Base-by-base conservation (phyloP, 768 basidiomycete species). In the Termitomyces eurrhizus region DNA sequence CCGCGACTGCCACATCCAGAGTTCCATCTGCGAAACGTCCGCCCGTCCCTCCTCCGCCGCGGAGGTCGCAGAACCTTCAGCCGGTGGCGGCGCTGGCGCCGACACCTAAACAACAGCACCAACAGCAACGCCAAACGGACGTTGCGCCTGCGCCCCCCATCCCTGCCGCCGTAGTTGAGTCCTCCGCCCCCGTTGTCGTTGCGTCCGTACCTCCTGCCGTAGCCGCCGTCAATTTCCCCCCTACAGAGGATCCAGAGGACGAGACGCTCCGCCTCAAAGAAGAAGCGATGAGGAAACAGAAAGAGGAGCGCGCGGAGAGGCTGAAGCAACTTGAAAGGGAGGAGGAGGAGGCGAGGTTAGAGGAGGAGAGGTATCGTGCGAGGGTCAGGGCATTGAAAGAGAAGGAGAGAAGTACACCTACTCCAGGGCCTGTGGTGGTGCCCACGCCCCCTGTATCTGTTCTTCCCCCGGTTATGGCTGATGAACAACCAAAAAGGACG, bases 201-300 rank as follows among this genome's bases (percentile, higher is more conserved):
- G 26, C 18, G 7, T n/a, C 41, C 8, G 18, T 18, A 42, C 18
- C 21, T 24, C 45, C 44, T 21, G 44, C 8, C 9, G 45, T 12
- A 7, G 5, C n/a, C 7, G 3, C 21, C 24, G 14, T 16, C 8
- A 4, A 45, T 35, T 35, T 35, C 4, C 62, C 64, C 13, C 59
- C 70, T 9, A 66, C 74, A 59, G 79, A 87, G 48, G 93, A 96
- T 64, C 85, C 85, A 0, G 93, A 94, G 70, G 95, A 97, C 62
- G 84, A 81, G 48, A 79, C 75, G 16, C 69, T 97, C 11, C 81
- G 80, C 57, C 83, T 79, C 13, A 83, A 89, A 13, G 90, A 94
- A 70, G 89, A 83, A 61, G 83, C 81, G 3, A 67, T 94, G n/a
- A 79, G 79, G 53, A 89, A 88, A 70, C 86, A 86, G 62, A 83